These are phyloP conservation scores for Ustilago nuda DNA, from an alignment of 1,284 basidiomycete genomes.

Conservation along the genomic window DNA sequence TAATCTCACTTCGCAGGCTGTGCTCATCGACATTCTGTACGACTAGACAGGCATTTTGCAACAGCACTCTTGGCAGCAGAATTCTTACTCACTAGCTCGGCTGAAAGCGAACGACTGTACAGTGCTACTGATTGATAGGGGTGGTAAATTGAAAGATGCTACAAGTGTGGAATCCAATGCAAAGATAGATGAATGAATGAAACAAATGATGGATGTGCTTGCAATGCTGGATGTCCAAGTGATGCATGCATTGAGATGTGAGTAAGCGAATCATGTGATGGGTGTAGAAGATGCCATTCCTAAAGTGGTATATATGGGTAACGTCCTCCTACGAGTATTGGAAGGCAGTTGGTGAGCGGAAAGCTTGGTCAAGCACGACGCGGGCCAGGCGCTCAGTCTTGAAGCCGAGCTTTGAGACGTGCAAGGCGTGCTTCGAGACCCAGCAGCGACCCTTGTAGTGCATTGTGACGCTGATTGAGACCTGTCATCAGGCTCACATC, in stretches of 20 bases:
- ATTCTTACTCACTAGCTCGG: neutral
- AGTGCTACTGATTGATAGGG: neutral
- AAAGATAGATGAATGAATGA: neutral
- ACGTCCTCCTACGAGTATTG: neutral
- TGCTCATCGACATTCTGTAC: slow-evolving; percentile 58
- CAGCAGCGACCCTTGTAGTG: slow-evolving; percentile 43
- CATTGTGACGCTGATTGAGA: slow-evolving; percentile 36
- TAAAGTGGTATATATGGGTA: neutral
- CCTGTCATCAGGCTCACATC: slow-evolving; percentile 52
- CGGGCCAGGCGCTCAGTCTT: slow-evolving; percentile 9
- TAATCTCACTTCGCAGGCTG: slow-evolving; percentile 51
- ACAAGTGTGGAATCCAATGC: slow-evolving; percentile 2
- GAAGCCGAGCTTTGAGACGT: slow-evolving; percentile 38
- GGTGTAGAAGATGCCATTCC: neutral
- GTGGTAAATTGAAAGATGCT: neutral
- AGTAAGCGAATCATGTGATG: slow-evolving; percentile 11
- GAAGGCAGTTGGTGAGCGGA: neutral
- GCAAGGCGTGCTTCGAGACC: slow-evolving; percentile 43
- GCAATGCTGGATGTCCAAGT: slow-evolving; percentile 8
- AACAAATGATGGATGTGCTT: neutral
- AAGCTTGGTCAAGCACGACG: neutral
- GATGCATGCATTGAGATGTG: neutral
- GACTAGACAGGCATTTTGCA: slow-evolving; percentile 1
- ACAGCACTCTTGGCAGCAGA: neutral
- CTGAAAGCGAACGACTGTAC: neutral